phyloP scores from a whole-genome alignment of 768 basidiomycete species.

The Dentipellis sp. region DNA sequence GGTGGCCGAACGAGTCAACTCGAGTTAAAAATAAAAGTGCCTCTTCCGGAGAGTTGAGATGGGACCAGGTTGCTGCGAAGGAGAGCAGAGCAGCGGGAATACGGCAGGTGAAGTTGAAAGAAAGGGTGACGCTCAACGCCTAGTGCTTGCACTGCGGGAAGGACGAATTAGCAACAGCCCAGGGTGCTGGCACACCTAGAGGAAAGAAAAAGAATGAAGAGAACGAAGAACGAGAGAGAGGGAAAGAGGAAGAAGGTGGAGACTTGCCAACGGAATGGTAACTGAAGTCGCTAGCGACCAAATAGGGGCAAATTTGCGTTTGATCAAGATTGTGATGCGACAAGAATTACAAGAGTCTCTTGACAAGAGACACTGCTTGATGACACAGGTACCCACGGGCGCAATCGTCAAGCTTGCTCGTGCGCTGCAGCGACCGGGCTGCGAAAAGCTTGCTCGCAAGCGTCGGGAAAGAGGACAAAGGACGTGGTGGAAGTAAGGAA shows the following conservation, averaged over 20 bases:
- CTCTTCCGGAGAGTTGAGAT: background rate
- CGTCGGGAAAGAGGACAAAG: too few relatives aligned
- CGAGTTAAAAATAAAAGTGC: background rate
- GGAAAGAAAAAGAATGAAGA: conserved; percentile 20
- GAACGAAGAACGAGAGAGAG: conserved; percentile 10
- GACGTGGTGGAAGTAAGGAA: too few relatives aligned
- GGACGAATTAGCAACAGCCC: conserved; percentile 23
- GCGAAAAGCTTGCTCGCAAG: too few relatives aligned
- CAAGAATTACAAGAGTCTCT: too few relatives aligned
- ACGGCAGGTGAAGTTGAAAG: conserved; percentile 1
- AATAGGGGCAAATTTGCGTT: too few relatives aligned
- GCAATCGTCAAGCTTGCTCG: too few relatives aligned
- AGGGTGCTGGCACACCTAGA: conserved; percentile 5
- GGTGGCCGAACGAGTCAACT: background rate
- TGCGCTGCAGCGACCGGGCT: too few relatives aligned
- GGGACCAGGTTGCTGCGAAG: background rate
- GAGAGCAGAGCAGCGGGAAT: conserved; percentile 1
- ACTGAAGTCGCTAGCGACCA: too few relatives aligned
- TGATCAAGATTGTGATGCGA: too few relatives aligned
- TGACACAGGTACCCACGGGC: too few relatives aligned
- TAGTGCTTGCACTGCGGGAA: conserved; percentile 15
- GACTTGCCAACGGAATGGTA: conserved; percentile 1
- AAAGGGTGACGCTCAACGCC: conserved; percentile 11
- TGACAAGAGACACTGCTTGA: too few relatives aligned
- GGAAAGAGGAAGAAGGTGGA: conserved; percentile 1